Evolutionary conservation across 345 rosid genomes (phyloP).

Genomic region (Boechera divaricarpa): DNA sequence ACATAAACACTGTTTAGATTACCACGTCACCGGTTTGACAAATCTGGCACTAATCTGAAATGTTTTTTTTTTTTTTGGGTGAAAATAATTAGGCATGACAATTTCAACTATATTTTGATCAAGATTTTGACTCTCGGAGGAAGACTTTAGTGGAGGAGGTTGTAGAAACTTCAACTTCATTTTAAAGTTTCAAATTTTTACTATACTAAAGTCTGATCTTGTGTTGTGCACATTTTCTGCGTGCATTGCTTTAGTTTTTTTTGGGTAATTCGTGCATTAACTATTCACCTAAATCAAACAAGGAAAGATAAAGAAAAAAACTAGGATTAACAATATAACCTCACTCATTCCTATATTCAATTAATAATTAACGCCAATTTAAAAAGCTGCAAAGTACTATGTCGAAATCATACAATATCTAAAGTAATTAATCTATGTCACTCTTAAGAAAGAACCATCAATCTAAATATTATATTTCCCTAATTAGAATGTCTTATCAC

Average conservation of each 20-base stretch:
- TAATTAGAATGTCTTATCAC: slow-evolving; percentile 9
- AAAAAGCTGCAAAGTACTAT: not conserved
- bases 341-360: not conserved
- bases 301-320: not conserved
- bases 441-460: not conserved
- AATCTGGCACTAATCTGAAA: not conserved
- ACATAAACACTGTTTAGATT: not conserved
- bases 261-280: not conserved
- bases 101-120: no score
- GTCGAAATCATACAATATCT: not conserved
- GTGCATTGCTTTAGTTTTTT: not conserved
- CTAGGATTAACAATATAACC: not conserved
- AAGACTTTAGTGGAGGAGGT: not conserved
- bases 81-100: not conserved
- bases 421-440: not conserved
- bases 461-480: slow-evolving; percentile 3
- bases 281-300: not conserved
- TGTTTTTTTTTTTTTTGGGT: not conserved
- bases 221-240: not conserved
- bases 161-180: no score
- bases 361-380: not conserved
- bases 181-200: no score
- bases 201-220: no score
- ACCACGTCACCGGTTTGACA: not conserved
- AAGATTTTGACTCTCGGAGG: not conserved